Conservation (phyloP, 2,329 filamentous ascomycete species). For the Paecilomyces dactylethromorphus region DNA sequence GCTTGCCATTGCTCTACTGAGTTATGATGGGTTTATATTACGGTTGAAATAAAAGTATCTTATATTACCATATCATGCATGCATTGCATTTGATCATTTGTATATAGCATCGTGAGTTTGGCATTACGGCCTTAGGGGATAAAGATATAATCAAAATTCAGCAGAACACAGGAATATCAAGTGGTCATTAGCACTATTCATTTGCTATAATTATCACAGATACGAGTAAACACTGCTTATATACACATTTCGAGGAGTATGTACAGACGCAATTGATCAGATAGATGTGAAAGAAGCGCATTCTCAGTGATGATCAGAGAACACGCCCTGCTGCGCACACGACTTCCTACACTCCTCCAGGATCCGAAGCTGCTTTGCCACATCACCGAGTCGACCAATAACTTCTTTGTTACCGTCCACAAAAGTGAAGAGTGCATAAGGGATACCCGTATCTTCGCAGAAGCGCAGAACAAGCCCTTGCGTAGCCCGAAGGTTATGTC, state of each 20-base stretch:
- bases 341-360: slow-evolving; percentile 64
- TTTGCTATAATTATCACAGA: neutral
- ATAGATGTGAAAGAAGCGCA: neutral
- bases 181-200: neutral
- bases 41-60: neutral
- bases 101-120: neutral
- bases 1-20: neutral
- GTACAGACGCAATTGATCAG: neutral
- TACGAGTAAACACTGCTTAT: neutral
- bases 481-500: slow-evolving; percentile 71
- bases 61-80: neutral
- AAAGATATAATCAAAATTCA: neutral
- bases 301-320: slow-evolving; percentile 18
- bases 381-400: slow-evolving; percentile 67
- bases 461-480: slow-evolving; percentile 75
- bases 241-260: neutral
- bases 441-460: slow-evolving; percentile 73
- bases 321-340: slow-evolving; percentile 10
- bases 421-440: slow-evolving; percentile 81
- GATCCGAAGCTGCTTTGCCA: slow-evolving; percentile 72
- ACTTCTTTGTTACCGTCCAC: slow-evolving; percentile 77
- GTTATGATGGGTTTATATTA: too few relatives aligned
- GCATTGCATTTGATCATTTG: neutral
- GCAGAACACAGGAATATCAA: neutral
- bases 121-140: neutral